phyloP scores from a whole-genome alignment of 352 stramenopile species.

The Phytophthora foliorum region DNA sequence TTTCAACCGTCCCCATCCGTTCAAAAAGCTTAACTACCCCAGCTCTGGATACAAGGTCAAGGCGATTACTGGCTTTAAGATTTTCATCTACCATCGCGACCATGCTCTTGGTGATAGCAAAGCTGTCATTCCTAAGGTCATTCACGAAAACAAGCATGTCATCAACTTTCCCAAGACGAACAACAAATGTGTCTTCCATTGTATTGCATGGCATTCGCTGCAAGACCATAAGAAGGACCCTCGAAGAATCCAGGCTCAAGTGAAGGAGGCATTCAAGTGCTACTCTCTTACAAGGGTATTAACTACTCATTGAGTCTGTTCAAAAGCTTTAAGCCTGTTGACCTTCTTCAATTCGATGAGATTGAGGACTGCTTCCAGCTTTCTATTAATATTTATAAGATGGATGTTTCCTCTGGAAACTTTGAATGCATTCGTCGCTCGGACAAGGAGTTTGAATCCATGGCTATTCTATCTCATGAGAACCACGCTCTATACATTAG shows the following conservation, averaged over 20 bases:
- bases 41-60: slow-evolving; percentile 12
- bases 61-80: slow-evolving; percentile 19
- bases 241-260: background rate
- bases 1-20: too few species aligned
- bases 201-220: background rate
- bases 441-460: too few species aligned
- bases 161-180: slow-evolving; percentile 22
- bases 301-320: slow-evolving; percentile 10
- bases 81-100: slow-evolving; percentile 21
- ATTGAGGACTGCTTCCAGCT: slow-evolving; percentile 19
- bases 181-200: slow-evolving; percentile 16
- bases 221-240: slow-evolving; percentile 3
- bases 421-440: background rate
- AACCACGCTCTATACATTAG: too few species aligned
- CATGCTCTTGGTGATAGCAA: slow-evolving; percentile 26
- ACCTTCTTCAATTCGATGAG: slow-evolving; percentile 16
- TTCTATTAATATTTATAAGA: slow-evolving; percentile 17
- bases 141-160: slow-evolving; percentile 9
- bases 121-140: slow-evolving; percentile 12
- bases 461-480: too few species aligned
- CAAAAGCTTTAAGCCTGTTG: slow-evolving; percentile 9
- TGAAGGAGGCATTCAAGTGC: slow-evolving; percentile 11
- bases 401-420: background rate
- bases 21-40: slow-evolving; percentile 10
- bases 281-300: slow-evolving; percentile 11